Percentiles rank a stretch among this genome's conserved stretches.
Conservation (phyloP, 768 basidiomycete species). For the Trametes elegans region DNA sequence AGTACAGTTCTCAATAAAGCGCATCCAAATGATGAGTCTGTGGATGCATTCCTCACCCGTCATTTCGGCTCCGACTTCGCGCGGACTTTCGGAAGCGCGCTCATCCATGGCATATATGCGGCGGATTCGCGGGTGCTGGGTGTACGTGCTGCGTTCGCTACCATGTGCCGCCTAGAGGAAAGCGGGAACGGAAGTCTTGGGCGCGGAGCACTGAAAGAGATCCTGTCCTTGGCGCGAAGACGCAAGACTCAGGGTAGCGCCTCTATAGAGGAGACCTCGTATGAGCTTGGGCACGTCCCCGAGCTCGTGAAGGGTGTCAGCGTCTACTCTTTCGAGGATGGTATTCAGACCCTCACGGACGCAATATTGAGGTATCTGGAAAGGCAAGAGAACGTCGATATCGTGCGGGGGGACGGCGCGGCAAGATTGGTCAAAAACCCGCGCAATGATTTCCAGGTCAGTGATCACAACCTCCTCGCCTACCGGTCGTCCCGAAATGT, state of each 20-base stretch:
- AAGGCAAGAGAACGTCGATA: conserved; percentile 52
- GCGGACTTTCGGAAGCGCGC: conserved; percentile 65
- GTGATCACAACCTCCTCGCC: neutral
- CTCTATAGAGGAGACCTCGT: conserved; percentile 25
- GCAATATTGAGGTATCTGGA: conserved; percentile 51
- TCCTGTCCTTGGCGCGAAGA: neutral
- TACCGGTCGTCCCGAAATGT: neutral
- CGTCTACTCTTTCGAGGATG: conserved; percentile 80
- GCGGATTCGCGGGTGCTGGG: conserved; percentile 76
- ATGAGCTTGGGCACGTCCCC: conserved; percentile 49
- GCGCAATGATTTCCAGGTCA: conserved; percentile 29
- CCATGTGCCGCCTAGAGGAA: conserved; percentile 68
- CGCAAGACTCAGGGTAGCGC: conserved; percentile 6
- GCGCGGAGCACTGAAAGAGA: conserved; percentile 45
- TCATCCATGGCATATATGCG: conserved; percentile 93
- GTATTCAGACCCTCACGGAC: conserved; percentile 64
- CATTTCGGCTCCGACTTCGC: conserved; percentile 76
- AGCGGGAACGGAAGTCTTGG: conserved; percentile 69
- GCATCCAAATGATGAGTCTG: conserved; percentile 61
- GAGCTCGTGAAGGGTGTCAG: conserved; percentile 56
- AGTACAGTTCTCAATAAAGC: conserved; percentile 1
- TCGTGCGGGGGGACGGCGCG: conserved; percentile 46
- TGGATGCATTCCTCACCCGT: conserved; percentile 74
- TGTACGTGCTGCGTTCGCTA: conserved; percentile 74
- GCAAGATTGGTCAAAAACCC: conserved; percentile 32